phyloP scores from a whole-genome alignment of 148 eudicot genomes.

The Linanthus parryae region DNA sequence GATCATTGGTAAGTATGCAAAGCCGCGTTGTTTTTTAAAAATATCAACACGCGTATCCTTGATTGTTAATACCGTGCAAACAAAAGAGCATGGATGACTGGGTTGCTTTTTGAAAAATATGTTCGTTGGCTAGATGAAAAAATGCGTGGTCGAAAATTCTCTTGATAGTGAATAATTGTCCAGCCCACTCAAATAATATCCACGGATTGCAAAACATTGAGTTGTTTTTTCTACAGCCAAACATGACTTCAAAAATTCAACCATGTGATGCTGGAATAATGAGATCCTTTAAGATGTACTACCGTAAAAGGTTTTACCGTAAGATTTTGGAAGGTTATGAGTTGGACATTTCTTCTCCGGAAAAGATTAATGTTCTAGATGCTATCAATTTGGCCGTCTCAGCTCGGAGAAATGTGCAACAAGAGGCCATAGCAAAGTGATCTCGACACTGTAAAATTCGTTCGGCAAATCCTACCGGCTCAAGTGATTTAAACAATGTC shows the following conservation, averaged over 20 bases:
- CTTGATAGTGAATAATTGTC: conserved; percentile 9
- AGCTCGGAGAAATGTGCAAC: too few species aligned
- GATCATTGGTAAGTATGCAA: not conserved
- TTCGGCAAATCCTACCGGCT: too few species aligned
- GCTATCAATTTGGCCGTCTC: too few species aligned
- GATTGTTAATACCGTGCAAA: not conserved
- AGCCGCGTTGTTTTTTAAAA: not conserved
- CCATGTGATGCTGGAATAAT: not conserved
- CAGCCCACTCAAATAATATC: conserved; percentile 2
- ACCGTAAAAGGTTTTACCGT: too few species aligned
- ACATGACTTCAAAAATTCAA: not conserved
- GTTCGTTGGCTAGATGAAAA: not conserved
- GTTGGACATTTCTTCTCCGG: too few species aligned
- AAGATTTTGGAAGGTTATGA: too few species aligned
- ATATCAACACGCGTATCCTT: not conserved
- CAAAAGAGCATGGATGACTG: conserved; percentile 11
- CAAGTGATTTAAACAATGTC: too few species aligned
- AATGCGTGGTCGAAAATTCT: conserved; percentile 4
- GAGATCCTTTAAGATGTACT: not conserved
- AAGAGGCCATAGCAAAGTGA: too few species aligned
- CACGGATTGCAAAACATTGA: conserved; percentile 1
- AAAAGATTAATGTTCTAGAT: too few species aligned
- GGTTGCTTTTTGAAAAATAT: not conserved
- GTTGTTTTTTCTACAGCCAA: too few species aligned
- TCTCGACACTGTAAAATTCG: too few species aligned